Conservation (phyloP, 805 yeast species). For the Naumovozyma castellii region DNA sequence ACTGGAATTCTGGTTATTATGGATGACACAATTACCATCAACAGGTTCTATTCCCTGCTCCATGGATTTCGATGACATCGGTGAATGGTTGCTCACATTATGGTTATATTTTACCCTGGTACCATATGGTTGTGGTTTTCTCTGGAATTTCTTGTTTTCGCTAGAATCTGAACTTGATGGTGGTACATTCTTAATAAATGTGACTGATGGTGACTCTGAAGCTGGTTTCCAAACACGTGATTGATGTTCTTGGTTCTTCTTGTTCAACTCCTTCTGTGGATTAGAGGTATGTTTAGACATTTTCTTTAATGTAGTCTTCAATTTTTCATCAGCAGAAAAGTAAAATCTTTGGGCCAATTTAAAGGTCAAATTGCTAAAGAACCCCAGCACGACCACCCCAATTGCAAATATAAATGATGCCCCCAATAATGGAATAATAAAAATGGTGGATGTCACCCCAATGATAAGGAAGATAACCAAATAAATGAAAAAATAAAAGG, state of each 20-base stretch:
- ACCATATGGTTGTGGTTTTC: neutral
- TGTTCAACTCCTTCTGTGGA: neutral
- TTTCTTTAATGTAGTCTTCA: conserved; percentile 11
- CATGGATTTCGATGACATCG: too few relatives aligned
- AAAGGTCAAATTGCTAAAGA: conserved; percentile 23
- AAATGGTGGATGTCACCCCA: conserved; percentile 16
- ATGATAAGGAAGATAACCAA: conserved; percentile 16
- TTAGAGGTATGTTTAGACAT: conserved; percentile 7
- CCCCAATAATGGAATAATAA: conserved; percentile 23
- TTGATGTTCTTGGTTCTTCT: conserved; percentile 4
- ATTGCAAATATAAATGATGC: conserved; percentile 24
- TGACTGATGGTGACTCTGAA: neutral
- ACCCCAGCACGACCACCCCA: conserved; percentile 22
- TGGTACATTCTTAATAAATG: neutral
- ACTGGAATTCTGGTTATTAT: too few relatives aligned
- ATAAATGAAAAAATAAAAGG: conserved; percentile 18
- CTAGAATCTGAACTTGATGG: neutral
- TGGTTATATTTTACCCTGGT: too few relatives aligned
- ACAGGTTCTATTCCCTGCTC: too few relatives aligned
- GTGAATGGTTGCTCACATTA: too few relatives aligned
- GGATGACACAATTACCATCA: too few relatives aligned
- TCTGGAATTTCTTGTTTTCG: neutral
- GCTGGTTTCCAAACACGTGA: too few relatives aligned
- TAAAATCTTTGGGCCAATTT: conserved; percentile 19
- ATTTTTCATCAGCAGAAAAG: conserved; percentile 12